A percentile compares a stretch with the other conserved stretches of the same genome.
These are phyloP conservation scores for Populus trichocarpa DNA, from an alignment of 441 rosid species.

Conservation along the genomic window DNA sequence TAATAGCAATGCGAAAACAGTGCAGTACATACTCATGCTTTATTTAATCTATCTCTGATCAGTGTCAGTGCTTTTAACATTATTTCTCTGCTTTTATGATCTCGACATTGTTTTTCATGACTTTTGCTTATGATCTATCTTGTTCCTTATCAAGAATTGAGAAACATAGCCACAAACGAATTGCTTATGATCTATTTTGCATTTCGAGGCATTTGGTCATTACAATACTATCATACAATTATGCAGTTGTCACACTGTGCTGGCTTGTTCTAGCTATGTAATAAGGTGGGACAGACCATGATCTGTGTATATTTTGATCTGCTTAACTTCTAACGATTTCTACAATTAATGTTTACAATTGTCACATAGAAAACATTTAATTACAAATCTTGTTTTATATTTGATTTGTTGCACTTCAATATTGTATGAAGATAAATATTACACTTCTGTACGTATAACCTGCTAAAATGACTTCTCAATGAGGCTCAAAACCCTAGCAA, in stretches of 20 bases:
- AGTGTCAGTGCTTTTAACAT: neutral
- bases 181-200: neutral
- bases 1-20: neutral
- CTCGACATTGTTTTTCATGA: neutral
- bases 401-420: neutral
- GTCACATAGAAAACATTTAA: neutral
- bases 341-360: neutral
- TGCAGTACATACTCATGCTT: neutral
- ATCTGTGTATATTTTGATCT: neutral
- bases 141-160: neutral
- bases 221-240: neutral
- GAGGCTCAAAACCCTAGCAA: constrained; percentile 25
- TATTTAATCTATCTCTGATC: neutral
- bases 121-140: neutral
- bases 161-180: neutral
- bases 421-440: no score
- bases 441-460: neutral
- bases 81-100: neutral
- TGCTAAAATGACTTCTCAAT: no score
- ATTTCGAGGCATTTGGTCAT: neutral
- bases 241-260: neutral
- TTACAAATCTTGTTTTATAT: neutral
- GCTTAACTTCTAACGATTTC: neutral
- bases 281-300: neutral
- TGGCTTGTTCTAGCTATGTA: neutral